phyloP scores from a whole-genome alignment of 768 basidiomycete species.

The Agaricus subrufescens region DNA sequence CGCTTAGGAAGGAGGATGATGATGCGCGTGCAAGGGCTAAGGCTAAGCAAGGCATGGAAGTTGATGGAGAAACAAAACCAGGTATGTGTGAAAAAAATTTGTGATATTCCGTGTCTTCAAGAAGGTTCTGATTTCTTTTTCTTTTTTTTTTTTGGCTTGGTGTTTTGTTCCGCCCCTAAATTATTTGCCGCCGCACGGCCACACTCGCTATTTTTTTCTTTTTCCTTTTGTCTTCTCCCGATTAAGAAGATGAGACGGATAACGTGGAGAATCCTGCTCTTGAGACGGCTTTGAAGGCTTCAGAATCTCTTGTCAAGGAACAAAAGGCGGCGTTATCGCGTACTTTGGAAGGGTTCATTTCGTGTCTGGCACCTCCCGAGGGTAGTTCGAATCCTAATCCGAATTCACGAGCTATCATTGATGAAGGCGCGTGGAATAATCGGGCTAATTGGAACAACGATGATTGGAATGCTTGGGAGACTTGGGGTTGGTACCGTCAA shows the following conservation, averaged over 20 bases:
- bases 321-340: slow-evolving; percentile 69
- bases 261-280: slow-evolving; percentile 59
- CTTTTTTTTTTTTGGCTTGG: not conserved
- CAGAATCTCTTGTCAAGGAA: slow-evolving; percentile 67
- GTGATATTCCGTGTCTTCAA: not conserved
- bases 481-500: slow-evolving; percentile 89
- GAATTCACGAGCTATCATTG: slow-evolving; percentile 51
- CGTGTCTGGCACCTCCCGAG: slow-evolving; percentile 45
- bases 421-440: slow-evolving; percentile 64
- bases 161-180: no score
- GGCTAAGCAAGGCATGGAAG: slow-evolving; percentile 65
- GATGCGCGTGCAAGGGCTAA: slow-evolving; percentile 74
- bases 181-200: no score
- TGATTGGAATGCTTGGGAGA: slow-evolving; percentile 84
- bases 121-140: not conserved
- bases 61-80: slow-evolving; percentile 61
- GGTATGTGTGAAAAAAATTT: slow-evolving; percentile 19
- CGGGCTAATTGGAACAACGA: slow-evolving; percentile 65
- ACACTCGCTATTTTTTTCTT: not conserved
- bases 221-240: not conserved
- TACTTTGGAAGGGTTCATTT: slow-evolving; percentile 74
- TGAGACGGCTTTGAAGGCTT: slow-evolving; percentile 70
- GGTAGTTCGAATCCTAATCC: slow-evolving; percentile 44
- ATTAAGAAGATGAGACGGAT: slow-evolving; percentile 33
- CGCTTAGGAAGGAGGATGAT: slow-evolving; percentile 84